These are phyloP conservation scores for Fusarium pseudonygamai DNA, from an alignment of 2,329 filamentous ascomycete genomes.

Conservation along the genomic window DNA sequence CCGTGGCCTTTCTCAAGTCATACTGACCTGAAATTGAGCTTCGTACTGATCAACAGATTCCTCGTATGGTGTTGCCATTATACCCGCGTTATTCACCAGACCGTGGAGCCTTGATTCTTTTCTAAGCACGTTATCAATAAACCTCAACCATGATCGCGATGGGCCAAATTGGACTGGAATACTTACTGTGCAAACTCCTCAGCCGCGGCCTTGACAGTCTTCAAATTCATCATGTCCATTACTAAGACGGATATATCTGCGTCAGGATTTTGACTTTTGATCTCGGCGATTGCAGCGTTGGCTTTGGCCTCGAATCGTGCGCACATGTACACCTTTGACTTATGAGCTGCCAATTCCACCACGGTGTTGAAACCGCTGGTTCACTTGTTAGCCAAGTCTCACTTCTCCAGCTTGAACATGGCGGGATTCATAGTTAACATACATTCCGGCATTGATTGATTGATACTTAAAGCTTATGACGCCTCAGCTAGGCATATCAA, in stretches of 20 bases:
- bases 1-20: accelerated
- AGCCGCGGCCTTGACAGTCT: neutral
- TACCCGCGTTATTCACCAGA: constrained; percentile 15
- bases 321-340: constrained; percentile 10
- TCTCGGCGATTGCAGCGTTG: neutral
- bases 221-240: neutral
- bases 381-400: accelerated
- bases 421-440: too few species aligned
- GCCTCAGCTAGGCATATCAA: too few species aligned
- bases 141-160: too few species aligned
- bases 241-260: neutral
- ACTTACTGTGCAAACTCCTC: neutral
- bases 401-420: neutral
- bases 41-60: constrained; percentile 11
- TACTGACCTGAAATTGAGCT: constrained; percentile 3
- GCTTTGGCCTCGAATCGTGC: constrained; percentile 4
- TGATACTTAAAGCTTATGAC: too few species aligned
- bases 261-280: neutral
- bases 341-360: neutral
- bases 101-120: neutral
- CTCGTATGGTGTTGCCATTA: constrained; percentile 20
- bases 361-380: constrained; percentile 6
- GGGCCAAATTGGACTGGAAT: neutral
- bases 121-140: neutral
- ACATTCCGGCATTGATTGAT: constrained; percentile 14